Conservation (phyloP, 2,329 filamentous ascomycete genomes). For the Cytospora paraplurivora region DNA sequence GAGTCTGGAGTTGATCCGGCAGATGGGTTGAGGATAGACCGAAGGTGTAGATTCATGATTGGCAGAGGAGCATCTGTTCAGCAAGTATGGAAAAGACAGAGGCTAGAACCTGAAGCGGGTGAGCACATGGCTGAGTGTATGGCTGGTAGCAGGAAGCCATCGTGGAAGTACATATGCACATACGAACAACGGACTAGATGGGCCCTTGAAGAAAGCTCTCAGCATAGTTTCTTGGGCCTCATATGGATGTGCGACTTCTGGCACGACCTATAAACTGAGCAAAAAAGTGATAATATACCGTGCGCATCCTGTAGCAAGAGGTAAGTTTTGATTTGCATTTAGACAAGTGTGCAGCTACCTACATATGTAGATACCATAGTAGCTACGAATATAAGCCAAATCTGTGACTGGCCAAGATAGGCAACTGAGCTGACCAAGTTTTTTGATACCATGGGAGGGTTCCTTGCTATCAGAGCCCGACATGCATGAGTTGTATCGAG, state of each 20-base stretch:
- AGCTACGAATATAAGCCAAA: slow-evolving; percentile 1
- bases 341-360: slow-evolving; percentile 1
- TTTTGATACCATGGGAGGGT: slow-evolving; percentile 10
- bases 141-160: slow-evolving; percentile 32
- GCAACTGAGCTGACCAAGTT: background rate
- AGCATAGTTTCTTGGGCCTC: too few relatives aligned
- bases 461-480: slow-evolving; percentile 6
- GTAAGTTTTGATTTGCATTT: slow-evolving; percentile 17
- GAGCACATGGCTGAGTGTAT: too few relatives aligned
- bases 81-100: slow-evolving; percentile 42
- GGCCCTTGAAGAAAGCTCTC: background rate
- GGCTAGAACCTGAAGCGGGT: slow-evolving; percentile 42
- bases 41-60: slow-evolving; percentile 41
- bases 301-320: too few relatives aligned
- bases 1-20: slow-evolving; percentile 45
- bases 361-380: slow-evolving; percentile 4
- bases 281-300: too few relatives aligned
- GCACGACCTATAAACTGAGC: too few relatives aligned
- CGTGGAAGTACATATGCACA: background rate
- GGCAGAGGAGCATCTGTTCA: slow-evolving; percentile 41
- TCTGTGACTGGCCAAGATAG: slow-evolving; percentile 15
- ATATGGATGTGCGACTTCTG: too few relatives aligned
- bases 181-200: background rate
- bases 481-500: slow-evolving; percentile 10
- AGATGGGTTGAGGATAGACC: slow-evolving; percentile 38